A percentile compares a stretch with the other conserved stretches of the same genome.
These are phyloP conservation scores for Rubia peregrina DNA, from an alignment of 305 asterid genomes.

Conservation along the genomic window DNA sequence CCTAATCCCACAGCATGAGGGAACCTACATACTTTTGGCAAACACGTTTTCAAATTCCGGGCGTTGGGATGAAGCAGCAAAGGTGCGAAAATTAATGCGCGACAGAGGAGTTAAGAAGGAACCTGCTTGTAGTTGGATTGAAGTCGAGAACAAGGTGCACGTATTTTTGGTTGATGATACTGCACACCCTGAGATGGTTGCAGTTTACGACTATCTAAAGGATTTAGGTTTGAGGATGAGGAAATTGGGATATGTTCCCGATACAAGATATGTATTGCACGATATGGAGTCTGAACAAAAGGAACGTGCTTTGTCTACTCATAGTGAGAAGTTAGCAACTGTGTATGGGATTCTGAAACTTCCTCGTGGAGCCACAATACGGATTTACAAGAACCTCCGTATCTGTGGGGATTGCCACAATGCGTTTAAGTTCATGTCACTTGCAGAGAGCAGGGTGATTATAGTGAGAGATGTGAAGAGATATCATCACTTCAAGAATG, in stretches of 20 bases:
- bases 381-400: conserved; percentile 80
- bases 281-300: conserved; percentile 87
- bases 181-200: conserved; percentile 61
- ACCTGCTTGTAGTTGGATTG: conserved; percentile 95
- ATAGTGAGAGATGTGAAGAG: conserved; percentile 87
- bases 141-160: conserved; percentile 69
- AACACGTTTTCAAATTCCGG: conserved; percentile 68
- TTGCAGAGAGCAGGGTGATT: conserved; percentile 65
- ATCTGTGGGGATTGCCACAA: conserved; percentile 94
- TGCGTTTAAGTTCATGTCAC: conserved; percentile 75
- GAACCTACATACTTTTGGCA: conserved; percentile 73
- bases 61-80: conserved; percentile 60
- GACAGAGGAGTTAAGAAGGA: conserved; percentile 90
- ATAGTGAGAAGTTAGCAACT: conserved; percentile 91
- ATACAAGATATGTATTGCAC: conserved; percentile 64
- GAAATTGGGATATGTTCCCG: conserved; percentile 78
- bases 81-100: conserved; percentile 71
- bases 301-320: conserved; percentile 73
- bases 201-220: conserved; percentile 48
- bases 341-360: conserved; percentile 73
- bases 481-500: conserved; percentile 84
- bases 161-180: conserved; percentile 81
- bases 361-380: conserved; percentile 63
- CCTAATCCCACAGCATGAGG: conserved; percentile 72
- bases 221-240: conserved; percentile 52